These are phyloP conservation scores for Penium margaritaceum DNA, from an alignment of 139 green algal species.

Conservation along the genomic window DNA sequence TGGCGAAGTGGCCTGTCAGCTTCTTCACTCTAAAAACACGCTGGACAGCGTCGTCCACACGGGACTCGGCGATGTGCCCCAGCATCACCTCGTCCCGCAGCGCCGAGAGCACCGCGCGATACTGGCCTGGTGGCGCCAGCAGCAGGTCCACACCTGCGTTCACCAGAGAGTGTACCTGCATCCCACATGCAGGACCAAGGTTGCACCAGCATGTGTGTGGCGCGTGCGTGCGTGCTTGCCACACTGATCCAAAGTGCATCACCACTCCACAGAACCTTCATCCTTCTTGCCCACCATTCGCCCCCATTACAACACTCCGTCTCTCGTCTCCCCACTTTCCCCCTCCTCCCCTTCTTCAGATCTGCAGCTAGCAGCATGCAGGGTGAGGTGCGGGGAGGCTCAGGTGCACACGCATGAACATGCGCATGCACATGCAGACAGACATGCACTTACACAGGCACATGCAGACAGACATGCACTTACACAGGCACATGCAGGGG, in stretches of 20 bases:
- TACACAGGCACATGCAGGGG: no score
- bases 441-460: not conserved
- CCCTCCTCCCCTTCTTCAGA: no score
- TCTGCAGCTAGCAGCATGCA: no score
- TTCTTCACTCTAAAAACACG: slow-evolving; percentile 21
- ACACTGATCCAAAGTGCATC: no score
- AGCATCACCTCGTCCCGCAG: not conserved
- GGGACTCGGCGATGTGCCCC: slow-evolving; percentile 2
- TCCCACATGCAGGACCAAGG: no score
- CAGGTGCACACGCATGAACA: not conserved
- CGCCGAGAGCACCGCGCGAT: not conserved
- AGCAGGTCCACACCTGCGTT: slow-evolving; percentile 9
- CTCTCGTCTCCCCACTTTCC: no score
- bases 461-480: not conserved
- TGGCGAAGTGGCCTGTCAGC: slow-evolving; percentile 3
- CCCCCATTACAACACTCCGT: no score
- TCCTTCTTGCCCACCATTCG: no score
- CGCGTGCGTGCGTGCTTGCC: no score
- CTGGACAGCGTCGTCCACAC: slow-evolving; percentile 23
- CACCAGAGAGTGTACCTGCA: not conserved
- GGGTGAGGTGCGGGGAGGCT: no score
- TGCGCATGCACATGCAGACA: not conserved
- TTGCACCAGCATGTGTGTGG: no score
- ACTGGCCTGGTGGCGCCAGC: not conserved
- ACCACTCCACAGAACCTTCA: no score